Conservation (phyloP, 257 asterid genomes). For the Gentiana straminea region DNA sequence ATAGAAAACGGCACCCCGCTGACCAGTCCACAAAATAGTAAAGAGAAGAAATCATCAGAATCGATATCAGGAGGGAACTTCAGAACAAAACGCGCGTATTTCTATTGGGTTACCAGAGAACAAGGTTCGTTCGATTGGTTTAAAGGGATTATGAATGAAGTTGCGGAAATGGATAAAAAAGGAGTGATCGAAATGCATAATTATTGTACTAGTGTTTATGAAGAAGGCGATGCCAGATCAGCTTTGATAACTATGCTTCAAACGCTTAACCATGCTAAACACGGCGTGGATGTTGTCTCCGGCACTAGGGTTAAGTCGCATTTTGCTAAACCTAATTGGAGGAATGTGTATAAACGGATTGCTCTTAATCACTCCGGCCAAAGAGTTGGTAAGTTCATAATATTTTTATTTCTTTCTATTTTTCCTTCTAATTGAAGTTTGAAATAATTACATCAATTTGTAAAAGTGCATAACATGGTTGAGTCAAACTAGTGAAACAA, state of each 20-base stretch:
- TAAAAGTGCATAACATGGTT: too few species aligned
- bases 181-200: constrained; percentile 79
- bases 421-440: too few species aligned
- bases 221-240: constrained; percentile 81
- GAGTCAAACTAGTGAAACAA: too few species aligned
- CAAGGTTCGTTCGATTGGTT: constrained; percentile 86
- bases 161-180: constrained; percentile 55
- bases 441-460: too few species aligned
- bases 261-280: constrained; percentile 61
- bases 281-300: constrained; percentile 67
- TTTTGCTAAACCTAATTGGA: constrained; percentile 83
- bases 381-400: constrained; percentile 45
- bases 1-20: constrained; percentile 28
- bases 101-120: constrained; percentile 81
- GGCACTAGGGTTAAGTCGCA: constrained; percentile 79
- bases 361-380: constrained; percentile 53
- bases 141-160: constrained; percentile 75
- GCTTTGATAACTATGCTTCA: constrained; percentile 83
- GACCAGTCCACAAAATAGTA: constrained; percentile 8
- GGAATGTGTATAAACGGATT: constrained; percentile 55
- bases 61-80: constrained; percentile 29
- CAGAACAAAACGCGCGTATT: constrained; percentile 57
- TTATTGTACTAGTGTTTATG: constrained; percentile 76
- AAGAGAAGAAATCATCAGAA: constrained; percentile 11
- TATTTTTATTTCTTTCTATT: not conserved